Evolutionary conservation across 2,329 filamentous ascomycete genomes (phyloP), one percentile per base, ranked within the genome.

Genomic region (Sporothrix protearum): DNA sequence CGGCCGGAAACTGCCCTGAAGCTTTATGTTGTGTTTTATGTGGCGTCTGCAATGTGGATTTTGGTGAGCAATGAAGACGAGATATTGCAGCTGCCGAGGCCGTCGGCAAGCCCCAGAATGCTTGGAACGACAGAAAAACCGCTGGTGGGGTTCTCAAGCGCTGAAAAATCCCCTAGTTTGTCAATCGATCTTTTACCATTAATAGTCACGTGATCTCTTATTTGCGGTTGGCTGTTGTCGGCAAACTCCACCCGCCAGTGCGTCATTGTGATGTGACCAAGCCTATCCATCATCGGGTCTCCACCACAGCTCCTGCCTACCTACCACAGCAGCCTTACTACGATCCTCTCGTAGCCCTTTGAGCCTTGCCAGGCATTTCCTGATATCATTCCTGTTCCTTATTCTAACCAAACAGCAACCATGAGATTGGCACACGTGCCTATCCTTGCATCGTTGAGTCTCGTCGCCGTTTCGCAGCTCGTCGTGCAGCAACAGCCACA

Each of bases 361-460:
- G 55, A 64, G 59, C 59, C 59, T 64, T 45, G 59, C 25, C 16
- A 22, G n/a, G 36, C 67, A 14, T 57, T 2, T 42, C 49, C n/a
- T n/a, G n/a, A 3, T 39, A 19, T 19, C 45, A 12, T 57, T 19
- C 6, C 39, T 16, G 19, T 14, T 42, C 33, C 16, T 36, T 36
- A 14, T 4, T 61, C 8, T 33, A 45, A 25, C 28, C 22, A 33
- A 47, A 57, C 47, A 42, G 67, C 59, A 55, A 57, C 66, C n/a
- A 75, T 74, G 73, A 74, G 66, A 72, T 55, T 72, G n/a, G 57
- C 64, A 12, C 47, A 53, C 19, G 10, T 66, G 28, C 64, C 68
- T n/a, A 47, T 72, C 25, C 33, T 75, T 4, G 72, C 73, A 57
- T 75, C 73, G 64, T 67, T 75, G 51, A 70, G 70, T 25, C 36